Evolutionary conservation across 1,139 yeast species (phyloP), one percentile per base, ranked within the genome.

Genomic region (Suhomyces terraborum): DNA sequence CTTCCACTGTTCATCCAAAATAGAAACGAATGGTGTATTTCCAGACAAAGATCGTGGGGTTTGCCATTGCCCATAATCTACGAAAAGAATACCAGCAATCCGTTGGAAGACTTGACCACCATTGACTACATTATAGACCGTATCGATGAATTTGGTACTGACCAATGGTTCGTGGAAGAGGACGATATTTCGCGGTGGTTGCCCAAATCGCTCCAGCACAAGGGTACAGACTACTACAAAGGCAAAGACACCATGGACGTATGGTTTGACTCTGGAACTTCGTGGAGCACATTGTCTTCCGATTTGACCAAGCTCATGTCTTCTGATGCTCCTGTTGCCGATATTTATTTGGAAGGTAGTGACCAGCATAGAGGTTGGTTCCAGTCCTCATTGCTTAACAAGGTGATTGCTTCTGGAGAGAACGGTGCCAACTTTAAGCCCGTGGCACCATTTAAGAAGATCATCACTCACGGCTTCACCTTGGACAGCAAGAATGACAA

Each of bases 331-430:
- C 70, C 63, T 8, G 60, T 84, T 6, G 87, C 95, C 0, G 95
- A 91, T 58, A 75, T 88, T 12, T 91, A 88, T 57, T 64, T 91
- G 16, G 99, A 93, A 67, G 99, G 99, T 1, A 80, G 93, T 25
- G 99, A 93, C 59, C 99, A 93, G 61, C 98, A 94, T 58, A 77
- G 99, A 47, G 99, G 99, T 0, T 93, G 99, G 99, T 93, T 93
- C 61, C 99, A 93, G 65, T 88, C 96, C 20, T 88, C 97, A 1
- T 67, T 94, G 28, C 68, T 94, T 45, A 91, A 95, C 27, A 86
- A 82, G 54, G 75, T 88, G 22, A 91, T 79, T 18, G 64, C 72
- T 3, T 67, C 74, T 1, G 76, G 77, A 2, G 43, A 42, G 4
- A 53, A 57, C 5, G 65, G 64, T 0, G 33, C 38, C 2, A 38